Conservation (phyloP, 2,329 filamentous ascomycete species). For the Diaporthe sp. region DNA sequence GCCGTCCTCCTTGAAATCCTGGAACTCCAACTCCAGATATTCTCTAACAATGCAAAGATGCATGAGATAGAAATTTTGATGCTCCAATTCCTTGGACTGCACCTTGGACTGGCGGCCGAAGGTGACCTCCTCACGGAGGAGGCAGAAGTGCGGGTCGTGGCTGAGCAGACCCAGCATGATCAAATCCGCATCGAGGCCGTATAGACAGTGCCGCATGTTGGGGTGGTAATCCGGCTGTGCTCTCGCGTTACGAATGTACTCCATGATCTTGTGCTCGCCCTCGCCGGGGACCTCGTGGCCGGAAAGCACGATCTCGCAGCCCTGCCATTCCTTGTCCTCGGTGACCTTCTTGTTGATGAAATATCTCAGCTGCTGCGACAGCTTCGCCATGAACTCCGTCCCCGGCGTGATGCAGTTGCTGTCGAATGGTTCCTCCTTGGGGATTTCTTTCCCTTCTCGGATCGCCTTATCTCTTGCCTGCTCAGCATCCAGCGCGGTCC, state of each 20-base stretch:
- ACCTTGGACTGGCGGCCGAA: slow-evolving; percentile 90
- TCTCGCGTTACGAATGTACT: slow-evolving; percentile 98
- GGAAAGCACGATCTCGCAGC: slow-evolving; percentile 94
- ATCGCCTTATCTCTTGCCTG: slow-evolving; percentile 93
- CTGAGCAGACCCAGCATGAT: slow-evolving; percentile 99
- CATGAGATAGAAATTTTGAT: slow-evolving; percentile 98
- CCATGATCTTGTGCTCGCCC: slow-evolving; percentile 99
- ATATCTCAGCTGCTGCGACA: slow-evolving; percentile 95
- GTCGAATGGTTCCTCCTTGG: slow-evolving; percentile 95
- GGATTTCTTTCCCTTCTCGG: slow-evolving; percentile 89
- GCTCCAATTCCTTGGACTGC: slow-evolving; percentile 96
- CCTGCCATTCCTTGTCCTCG: slow-evolving; percentile 97
- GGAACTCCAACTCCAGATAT: slow-evolving; percentile 96
- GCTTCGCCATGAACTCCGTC: slow-evolving; percentile 97
- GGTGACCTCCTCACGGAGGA: slow-evolving; percentile 96
- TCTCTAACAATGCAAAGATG: slow-evolving; percentile 98
- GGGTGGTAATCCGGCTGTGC: slow-evolving; percentile 93
- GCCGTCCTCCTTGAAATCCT: slow-evolving; percentile 85
- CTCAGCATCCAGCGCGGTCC: slow-evolving; percentile 93
- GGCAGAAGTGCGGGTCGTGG: slow-evolving; percentile 97
- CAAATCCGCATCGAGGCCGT: slow-evolving; percentile 95
- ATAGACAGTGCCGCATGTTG: slow-evolving; percentile 96
- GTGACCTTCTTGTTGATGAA: slow-evolving; percentile 99
- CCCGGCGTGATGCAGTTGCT: slow-evolving; percentile 99
- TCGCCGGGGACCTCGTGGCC: slow-evolving; percentile 98